Conservation (phyloP, 1,284 basidiomycete genomes). For the Ganoderma meredithae region DNA sequence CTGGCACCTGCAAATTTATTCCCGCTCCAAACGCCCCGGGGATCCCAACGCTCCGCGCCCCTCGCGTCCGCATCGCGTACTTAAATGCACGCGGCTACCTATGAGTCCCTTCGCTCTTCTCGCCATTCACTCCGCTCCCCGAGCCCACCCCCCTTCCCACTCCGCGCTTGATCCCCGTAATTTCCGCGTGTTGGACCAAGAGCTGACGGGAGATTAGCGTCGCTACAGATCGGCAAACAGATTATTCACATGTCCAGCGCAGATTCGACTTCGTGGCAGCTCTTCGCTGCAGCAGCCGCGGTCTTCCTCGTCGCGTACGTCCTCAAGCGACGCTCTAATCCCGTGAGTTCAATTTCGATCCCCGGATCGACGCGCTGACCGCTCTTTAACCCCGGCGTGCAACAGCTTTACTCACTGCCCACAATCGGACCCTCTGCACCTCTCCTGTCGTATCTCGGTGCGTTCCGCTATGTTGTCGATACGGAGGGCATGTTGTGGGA, state of each 20-base stretch:
- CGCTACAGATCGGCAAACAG: constrained; percentile 8
- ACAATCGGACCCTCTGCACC: constrained; percentile 41
- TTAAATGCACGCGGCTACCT: not conserved
- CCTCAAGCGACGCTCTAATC: constrained; percentile 21
- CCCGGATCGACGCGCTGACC: not conserved
- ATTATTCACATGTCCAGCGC: constrained; percentile 1
- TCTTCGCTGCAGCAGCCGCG: constrained; percentile 18
- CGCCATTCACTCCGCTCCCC: not conserved
- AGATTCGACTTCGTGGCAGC: constrained; percentile 22
- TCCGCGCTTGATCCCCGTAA: not conserved
- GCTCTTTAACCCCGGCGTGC: no score
- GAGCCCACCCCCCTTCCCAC: not conserved
- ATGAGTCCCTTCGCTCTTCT: not conserved
- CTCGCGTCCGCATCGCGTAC: not conserved
- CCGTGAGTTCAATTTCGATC: constrained; percentile 13
- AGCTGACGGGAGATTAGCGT: not conserved
- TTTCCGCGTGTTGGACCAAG: not conserved
- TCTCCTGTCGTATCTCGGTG: constrained; percentile 41
- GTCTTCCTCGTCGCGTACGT: constrained; percentile 18
- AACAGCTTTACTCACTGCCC: constrained; percentile 38
- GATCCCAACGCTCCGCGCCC: not conserved
- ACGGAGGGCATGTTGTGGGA: constrained; percentile 39
- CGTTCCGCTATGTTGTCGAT: constrained; percentile 33
- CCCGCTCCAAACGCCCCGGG: not conserved
- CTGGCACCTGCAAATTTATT: not conserved